phyloP scores from a whole-genome alignment of 2,329 filamentous ascomycete species.

The Rhynchosporium secalis region DNA sequence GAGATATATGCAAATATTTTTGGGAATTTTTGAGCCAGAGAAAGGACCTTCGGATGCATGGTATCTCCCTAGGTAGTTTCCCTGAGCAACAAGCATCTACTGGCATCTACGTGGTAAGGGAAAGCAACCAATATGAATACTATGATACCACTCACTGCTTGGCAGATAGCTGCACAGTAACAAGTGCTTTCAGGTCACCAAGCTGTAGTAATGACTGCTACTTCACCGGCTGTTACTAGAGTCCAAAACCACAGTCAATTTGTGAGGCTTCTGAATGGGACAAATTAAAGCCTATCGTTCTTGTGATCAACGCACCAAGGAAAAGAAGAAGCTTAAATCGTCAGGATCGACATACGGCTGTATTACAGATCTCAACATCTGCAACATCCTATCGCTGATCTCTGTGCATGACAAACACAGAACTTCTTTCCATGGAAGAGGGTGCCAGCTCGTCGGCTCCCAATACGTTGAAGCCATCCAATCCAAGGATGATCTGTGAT shows the following conservation, averaged over 20 bases:
- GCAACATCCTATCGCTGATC: conserved; percentile 1
- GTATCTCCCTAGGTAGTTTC: too few species aligned
- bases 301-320: not conserved
- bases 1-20: too few species aligned
- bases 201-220: not conserved
- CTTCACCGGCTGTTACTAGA: not conserved
- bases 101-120: too few species aligned
- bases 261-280: not conserved
- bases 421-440: not conserved
- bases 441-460: not conserved
- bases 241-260: not conserved
- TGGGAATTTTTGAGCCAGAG: too few species aligned
- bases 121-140: too few species aligned
- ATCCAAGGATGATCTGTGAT: too few species aligned
- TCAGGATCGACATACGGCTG: conserved; percentile 11
- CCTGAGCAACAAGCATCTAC: too few species aligned
- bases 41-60: too few species aligned
- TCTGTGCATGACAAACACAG: conserved; percentile 22
- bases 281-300: not conserved
- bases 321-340: not conserved
- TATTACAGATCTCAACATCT: conserved; percentile 9
- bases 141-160: too few species aligned
- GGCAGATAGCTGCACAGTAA: too few species aligned
- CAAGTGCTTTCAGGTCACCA: not conserved
- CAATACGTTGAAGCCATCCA: not conserved